Base-by-base conservation (phyloP, 2,329 filamentous ascomycete species). In the Sclerotinia subarctica region DNA sequence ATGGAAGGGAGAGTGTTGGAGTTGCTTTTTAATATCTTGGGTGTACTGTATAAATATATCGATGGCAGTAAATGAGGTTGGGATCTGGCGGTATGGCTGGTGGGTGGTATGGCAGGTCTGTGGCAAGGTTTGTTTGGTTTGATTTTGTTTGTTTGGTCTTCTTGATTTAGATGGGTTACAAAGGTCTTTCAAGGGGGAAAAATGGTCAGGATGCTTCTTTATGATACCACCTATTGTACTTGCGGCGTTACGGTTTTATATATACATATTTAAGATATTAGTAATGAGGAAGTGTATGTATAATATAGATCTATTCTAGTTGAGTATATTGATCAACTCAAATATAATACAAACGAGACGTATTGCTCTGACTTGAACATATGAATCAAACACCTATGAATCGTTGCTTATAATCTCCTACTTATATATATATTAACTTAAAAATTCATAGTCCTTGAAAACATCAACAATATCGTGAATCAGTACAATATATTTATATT, bases 21-120 rank as follows among this genome's bases (percentile, higher is more conserved):
- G 79, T 84, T 70, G 82, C 82, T 3, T 81, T 83, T 74, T 83
- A 63, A 35, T 57, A 21, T 19, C 3, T 51, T 44, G 11, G 8
- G 8, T 47, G 24, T 2, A 53, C 32, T 47, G 21, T 47, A 32
- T 47, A 15, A 46, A 65, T 35, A 44, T 32, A 24, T 21, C 21
- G 52, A 10, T 46, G 51, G 26, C 19, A 44, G 10, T 8, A 5
- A 21, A 5, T 17, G 19, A 8, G n/a, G 35, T 21, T 13, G 24
- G 19, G 5, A 42, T 42, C 6, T 64, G 49, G 35, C 7, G 38
- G 44, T 32, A 11, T 10, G 32, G 49, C 32, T 59, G 24, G 2
- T 15, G 2, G 35, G 49, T 8, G 26, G 58, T 24, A 4, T 62
- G 44, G 26, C 2, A 47, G 26, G 26, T 32, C n/a, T 15, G 13